Evolutionary conservation across 2,329 filamentous ascomycete species (phyloP), one percentile per base, ranked within the genome.

Genomic region (Colletotrichum lupini): DNA sequence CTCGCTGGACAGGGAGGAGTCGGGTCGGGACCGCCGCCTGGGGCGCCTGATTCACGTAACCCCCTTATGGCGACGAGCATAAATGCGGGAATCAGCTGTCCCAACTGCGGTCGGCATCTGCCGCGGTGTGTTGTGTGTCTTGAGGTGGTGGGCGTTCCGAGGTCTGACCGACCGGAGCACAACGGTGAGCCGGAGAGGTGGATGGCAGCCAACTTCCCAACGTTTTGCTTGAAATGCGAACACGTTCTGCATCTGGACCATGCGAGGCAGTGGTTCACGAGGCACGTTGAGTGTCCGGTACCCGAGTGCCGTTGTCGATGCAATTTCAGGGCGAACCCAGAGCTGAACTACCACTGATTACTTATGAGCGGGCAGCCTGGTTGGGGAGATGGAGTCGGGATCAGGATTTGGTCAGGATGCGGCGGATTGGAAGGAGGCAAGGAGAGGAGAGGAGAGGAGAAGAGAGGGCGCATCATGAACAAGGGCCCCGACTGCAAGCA

Each of bases 241-340:
- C 92, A 93, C 78, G 90, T 92, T 11, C 82, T 91, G 77, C 92
- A 93, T 77, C 84, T 92, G 70, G 91, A 93, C 76, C 92, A 93
- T 78, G 91, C 91, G 6, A 82, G 90, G 76, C 87, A 89, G 81
- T 93, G 92, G 92, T 93, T 93, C 77, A 84, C 87, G 7, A 82
- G 89, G 37, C 91, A 93, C 76, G 86, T 86, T 32, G 90, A 93
- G 81, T 93, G 92, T 77, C 91, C 92, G 0, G 90, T 93, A 62
- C 90, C 92, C 1, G 91, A 93, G 81, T 93, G 92, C 77, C 86
- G 90, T 64, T 93, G 92, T 75, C 85, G 87, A 46, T 93, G 91
- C 78, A 91, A 90, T 77, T 90, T 90, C 73, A 84, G 87, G 76
- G 88, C 88, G 14, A 91, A 91, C 70, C 88, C 88, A 5, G 89